Evolutionary conservation across 1,284 basidiomycete species (phyloP), one percentile per base, ranked within the genome.

Genomic region (Cutaneotrichosporon mucoides): DNA sequence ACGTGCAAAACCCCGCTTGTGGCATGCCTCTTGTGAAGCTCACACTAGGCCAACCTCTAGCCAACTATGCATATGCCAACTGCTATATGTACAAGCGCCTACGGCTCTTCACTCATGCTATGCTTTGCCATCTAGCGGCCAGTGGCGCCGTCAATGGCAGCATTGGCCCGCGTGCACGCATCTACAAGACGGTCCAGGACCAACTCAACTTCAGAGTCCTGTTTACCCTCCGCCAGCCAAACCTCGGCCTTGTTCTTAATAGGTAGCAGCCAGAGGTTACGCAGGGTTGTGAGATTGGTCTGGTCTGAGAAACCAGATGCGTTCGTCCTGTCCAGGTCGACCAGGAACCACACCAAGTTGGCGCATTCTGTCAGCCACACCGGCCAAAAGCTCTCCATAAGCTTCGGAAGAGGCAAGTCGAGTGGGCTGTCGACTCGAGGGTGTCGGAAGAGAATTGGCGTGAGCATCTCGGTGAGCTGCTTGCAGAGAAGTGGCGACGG

Each of bases 291-390:
- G 33, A 56, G 47, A 7, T 33, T 37, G 9, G 47, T 12, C 10
- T 15, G 47, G 15, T 41, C 47, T 38, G 50, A 24, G 46, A 63
- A 44, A 1, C 64, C 64, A 2, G 55, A 50, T 37, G 35, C 38
- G 53, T 66, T 63, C 13, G 35, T 50, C 37, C 8, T 41, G 53
- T 66, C 64, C 4, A 53, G 53, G 33, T 46, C 52, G 34, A 59
- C 15, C 5, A 66, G 15, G 53, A 66, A 61, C 57, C 60, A 63
- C 43, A 61, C 35, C 4, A 63, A 49, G 50, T 66, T 65, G 24
- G 65, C 59, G 41, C 59, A 59, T 46, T 71, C 70, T 4, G 67
- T 69, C 48, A 69, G 67, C 70, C 70, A 71, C 11, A 55, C 55
- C 4, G 68, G 61, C 43, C 61, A 70, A 52, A 66, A 65, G 24